These are phyloP conservation scores for Phaeodactylum tricornutum DNA, from an alignment of 108 stramenopile species.

Conservation along the genomic window DNA sequence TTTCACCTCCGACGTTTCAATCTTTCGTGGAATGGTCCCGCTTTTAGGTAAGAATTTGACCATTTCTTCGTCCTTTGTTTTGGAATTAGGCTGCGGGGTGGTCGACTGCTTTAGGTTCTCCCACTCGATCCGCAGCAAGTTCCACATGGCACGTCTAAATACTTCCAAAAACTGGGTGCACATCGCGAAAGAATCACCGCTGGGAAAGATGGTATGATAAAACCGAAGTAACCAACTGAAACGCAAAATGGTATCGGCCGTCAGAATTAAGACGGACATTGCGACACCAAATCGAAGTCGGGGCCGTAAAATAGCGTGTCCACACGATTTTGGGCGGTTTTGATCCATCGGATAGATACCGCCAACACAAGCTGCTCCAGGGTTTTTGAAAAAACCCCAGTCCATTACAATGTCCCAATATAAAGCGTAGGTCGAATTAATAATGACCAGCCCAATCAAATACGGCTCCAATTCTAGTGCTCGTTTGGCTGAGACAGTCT, in stretches of 20 bases:
- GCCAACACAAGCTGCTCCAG: conserved; percentile 34
- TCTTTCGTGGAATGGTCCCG: no score
- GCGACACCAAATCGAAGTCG: conserved; percentile 57
- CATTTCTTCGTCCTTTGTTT: no score
- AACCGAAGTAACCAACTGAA: conserved; percentile 67
- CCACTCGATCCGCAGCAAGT: conserved; percentile 84
- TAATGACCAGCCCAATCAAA: conserved; percentile 46
- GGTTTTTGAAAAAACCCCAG: conserved; percentile 78
- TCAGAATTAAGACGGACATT: conserved; percentile 43
- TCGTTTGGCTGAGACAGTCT: conserved; percentile 33
- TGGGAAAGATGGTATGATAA: conserved; percentile 46
- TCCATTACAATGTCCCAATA: conserved; percentile 82
- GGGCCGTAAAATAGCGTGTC: conserved; percentile 51
- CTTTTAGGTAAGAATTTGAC: no score
- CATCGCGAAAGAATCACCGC: conserved; percentile 55
- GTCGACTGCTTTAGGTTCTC: conserved; percentile 71
- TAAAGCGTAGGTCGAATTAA: conserved; percentile 66
- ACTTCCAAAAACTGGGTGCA: conserved; percentile 68
- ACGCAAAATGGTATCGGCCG: conserved; percentile 52
- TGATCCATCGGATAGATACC: not conserved
- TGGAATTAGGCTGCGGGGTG: not conserved
- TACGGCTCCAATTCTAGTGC: conserved; percentile 33
- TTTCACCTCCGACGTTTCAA: no score
- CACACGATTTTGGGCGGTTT: conserved; percentile 14
- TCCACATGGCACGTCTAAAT: conserved; percentile 68